Evolutionary conservation across 345 rosid species (phyloP).

Genomic region (Eucalyptus viminalis): DNA sequence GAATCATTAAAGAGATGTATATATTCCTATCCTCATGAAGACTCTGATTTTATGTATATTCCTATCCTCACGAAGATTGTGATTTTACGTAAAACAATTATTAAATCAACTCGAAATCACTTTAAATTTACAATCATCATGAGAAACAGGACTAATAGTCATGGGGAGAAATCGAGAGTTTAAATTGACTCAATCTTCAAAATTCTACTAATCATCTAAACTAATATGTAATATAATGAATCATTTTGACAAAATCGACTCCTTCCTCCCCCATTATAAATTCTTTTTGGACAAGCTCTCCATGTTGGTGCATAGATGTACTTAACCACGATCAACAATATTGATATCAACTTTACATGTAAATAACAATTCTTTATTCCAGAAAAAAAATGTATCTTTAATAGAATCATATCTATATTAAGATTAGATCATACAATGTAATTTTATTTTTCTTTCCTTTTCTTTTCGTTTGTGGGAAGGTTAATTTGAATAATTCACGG

Average conservation of each 20-base stretch:
- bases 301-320: background rate
- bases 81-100: background rate
- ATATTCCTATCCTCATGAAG: background rate
- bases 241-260: background rate
- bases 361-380: background rate
- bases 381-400: no score
- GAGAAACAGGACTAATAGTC: background rate
- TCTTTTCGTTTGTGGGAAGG: background rate
- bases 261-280: background rate
- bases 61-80: background rate
- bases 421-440: background rate
- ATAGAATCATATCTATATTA: background rate
- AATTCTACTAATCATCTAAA: background rate
- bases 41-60: background rate
- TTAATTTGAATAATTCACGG: background rate
- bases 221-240: accelerated
- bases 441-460: background rate
- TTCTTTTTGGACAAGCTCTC: background rate
- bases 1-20: background rate
- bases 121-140: background rate
- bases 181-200: background rate
- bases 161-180: background rate
- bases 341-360: background rate
- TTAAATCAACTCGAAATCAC: background rate
- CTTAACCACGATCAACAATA: accelerated